Evolutionary conservation across 2,329 filamentous ascomycete genomes (phyloP).

Genomic region (Neonectria punicea): DNA sequence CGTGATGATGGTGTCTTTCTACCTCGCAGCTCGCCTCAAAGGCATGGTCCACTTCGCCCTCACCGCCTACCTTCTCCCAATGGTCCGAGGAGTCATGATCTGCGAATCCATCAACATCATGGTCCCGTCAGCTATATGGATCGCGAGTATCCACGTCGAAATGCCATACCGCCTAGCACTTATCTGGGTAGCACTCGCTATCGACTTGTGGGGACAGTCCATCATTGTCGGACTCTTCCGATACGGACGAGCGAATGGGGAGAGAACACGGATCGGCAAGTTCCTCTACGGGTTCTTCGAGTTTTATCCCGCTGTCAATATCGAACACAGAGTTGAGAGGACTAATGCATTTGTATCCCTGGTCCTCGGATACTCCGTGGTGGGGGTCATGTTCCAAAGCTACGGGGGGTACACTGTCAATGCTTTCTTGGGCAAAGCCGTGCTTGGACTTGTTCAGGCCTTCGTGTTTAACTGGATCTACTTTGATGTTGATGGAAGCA

Average conservation of each 20-base stretch:
- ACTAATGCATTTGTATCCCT: slow-evolving; percentile 73
- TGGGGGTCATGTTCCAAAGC: slow-evolving; percentile 70
- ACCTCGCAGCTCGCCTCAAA: slow-evolving; percentile 67
- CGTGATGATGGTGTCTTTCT: slow-evolving; percentile 68
- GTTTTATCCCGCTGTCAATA: slow-evolving; percentile 71
- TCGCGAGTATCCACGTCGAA: slow-evolving; percentile 66
- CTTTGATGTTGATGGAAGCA: slow-evolving; percentile 69
- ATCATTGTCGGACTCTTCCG: slow-evolving; percentile 54
- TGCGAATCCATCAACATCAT: slow-evolving; percentile 55
- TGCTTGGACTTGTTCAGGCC: slow-evolving; percentile 66
- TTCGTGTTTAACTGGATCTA: slow-evolving; percentile 72
- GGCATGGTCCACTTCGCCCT: slow-evolving; percentile 59
- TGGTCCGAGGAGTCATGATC: slow-evolving; percentile 67
- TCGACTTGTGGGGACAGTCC: slow-evolving; percentile 63
- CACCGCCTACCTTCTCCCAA: slow-evolving; percentile 61
- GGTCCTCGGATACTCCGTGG: slow-evolving; percentile 72
- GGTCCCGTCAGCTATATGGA: slow-evolving; percentile 66
- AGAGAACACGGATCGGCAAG: slow-evolving; percentile 34
- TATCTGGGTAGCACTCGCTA: slow-evolving; percentile 64
- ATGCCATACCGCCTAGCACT: slow-evolving; percentile 65
- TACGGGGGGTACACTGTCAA: slow-evolving; percentile 56
- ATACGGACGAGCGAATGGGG: slow-evolving; percentile 36
- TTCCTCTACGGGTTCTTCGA: slow-evolving; percentile 58
- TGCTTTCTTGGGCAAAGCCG: slow-evolving; percentile 70
- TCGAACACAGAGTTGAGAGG: slow-evolving; percentile 73